Base-by-base conservation (phyloP, 768 basidiomycete genomes). In the Mycena floridula region DNA sequence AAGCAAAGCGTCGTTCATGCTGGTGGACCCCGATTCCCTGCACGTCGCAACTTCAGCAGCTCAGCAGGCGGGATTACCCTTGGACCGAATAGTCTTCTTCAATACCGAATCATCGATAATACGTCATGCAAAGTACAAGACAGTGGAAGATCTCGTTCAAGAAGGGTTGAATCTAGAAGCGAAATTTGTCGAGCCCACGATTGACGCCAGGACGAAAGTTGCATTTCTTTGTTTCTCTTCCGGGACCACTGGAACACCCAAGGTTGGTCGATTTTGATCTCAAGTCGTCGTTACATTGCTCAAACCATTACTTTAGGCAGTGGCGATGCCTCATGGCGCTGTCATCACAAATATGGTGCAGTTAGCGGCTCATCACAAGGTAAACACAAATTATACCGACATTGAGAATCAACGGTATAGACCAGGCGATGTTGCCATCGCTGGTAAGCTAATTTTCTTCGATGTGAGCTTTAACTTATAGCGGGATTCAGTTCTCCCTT, bases 161-260 rank as follows among this genome's bases (percentile, higher is more conserved):
- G 63, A 70, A 25, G 84, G 84, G 3, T 59, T 76, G 3, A 54
- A 59, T 3, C 55, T 57, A 30, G 55, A 60, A 2, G 50, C 60
- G 1, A 43, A 56, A 7, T 84, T 75, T 47, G 61, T 60, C 5
- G 83, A 86, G 56, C 66, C 72, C 23, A 68, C 50, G 27, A 59
- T 88, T 2, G 85, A 88, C 61, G 83, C 66, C 15, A 83, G 69
- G 60, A 81, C 73, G 9, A 88, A 84, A 55, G 56, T 87, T 12
- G 85, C 86, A 0, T 77, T 86, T 49, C 61, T 86, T 22, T 79
- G 73, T 55, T 87, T 87, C 55, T 86, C 84, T 0, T 85, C 84
- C 18, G 77, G 77, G 25, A 89, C 85, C 0, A 89, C 86, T 2
- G 85, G 86, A 1, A 76, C 67, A 48, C 85, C 86, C 0, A 85